Conservation (phyloP, 2,329 filamentous ascomycete species). For the Clonostachys solani region DNA sequence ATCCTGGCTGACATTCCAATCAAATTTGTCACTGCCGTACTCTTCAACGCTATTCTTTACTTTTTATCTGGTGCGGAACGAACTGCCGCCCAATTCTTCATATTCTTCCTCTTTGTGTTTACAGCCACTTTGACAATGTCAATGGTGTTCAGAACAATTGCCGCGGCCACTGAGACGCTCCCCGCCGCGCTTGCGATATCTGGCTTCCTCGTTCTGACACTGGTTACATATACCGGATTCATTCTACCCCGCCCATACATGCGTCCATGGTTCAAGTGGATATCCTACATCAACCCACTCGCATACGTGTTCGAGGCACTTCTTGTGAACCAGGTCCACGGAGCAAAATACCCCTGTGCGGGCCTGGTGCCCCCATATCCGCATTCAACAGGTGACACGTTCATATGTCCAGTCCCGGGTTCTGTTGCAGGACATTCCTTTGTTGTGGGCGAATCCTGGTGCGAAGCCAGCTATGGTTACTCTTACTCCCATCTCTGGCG, state of each 20-base stretch:
- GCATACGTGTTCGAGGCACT: conserved; percentile 71
- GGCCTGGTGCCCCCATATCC: conserved; percentile 27
- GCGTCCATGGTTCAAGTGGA: conserved; percentile 72
- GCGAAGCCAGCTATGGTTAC: conserved; percentile 52
- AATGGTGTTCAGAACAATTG: conserved; percentile 72
- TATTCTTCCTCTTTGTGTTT: conserved; percentile 39
- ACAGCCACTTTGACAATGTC: conserved; percentile 48
- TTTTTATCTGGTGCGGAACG: conserved; percentile 41
- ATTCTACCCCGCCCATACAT: conserved; percentile 48
- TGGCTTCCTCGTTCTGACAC: conserved; percentile 51
- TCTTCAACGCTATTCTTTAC: conserved; percentile 39
- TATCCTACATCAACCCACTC: conserved; percentile 69
- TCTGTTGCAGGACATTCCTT: conserved; percentile 42
- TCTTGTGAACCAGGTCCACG: conserved; percentile 70
- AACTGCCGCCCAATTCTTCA: conserved; percentile 39
- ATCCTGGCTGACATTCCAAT: conserved; percentile 34
- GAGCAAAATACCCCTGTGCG: conserved; percentile 51
- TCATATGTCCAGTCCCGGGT: conserved; percentile 56
- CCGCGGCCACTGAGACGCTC: conserved; percentile 63
- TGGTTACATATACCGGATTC: conserved; percentile 60
- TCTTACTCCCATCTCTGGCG: conserved; percentile 58
- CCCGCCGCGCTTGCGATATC: conserved; percentile 59
- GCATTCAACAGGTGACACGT: conserved; percentile 25
- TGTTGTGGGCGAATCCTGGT: conserved; percentile 56
- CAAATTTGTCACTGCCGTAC: conserved; percentile 27